A percentile compares a stretch with the other conserved stretches of the same genome.
Conservation (phyloP, 1,284 basidiomycete genomes). For the Ustilago shanxiensis region DNA sequence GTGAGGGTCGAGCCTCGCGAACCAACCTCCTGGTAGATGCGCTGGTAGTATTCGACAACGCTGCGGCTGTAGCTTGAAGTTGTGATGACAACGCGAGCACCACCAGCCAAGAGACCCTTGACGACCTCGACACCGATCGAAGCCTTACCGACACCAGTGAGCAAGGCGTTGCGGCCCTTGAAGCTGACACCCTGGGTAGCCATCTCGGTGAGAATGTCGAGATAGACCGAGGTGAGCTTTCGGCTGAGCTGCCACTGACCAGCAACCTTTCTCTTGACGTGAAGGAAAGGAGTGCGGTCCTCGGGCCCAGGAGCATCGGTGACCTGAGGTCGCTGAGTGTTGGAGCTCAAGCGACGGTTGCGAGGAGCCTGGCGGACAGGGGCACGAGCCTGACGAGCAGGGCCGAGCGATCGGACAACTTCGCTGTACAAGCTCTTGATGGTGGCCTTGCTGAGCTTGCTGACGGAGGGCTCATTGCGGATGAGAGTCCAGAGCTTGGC, state of each 20-base stretch:
- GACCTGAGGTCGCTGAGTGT: slow-evolving; percentile 49
- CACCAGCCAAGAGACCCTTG: slow-evolving; percentile 94
- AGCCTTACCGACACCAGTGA: slow-evolving; percentile 96
- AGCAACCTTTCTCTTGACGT: slow-evolving; percentile 97
- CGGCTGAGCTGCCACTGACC: slow-evolving; percentile 94
- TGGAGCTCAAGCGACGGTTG: slow-evolving; percentile 72
- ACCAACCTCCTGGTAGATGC: slow-evolving; percentile 94
- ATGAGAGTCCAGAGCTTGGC: slow-evolving; percentile 97
- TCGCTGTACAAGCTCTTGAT: slow-evolving; percentile 97
- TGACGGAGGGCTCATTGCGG: slow-evolving; percentile 95
- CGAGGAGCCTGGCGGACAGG: slow-evolving; percentile 71
- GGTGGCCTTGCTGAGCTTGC: slow-evolving; percentile 94
- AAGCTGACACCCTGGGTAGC: slow-evolving; percentile 97
- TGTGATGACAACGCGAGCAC: slow-evolving; percentile 95
- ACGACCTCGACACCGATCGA: slow-evolving; percentile 98
- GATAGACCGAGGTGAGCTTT: slow-evolving; percentile 84
- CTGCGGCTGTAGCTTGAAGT: slow-evolving; percentile 76
- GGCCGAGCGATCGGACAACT: slow-evolving; percentile 80
- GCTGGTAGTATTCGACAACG: slow-evolving; percentile 97
- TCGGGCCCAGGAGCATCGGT: slow-evolving; percentile 56
- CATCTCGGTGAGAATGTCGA: slow-evolving; percentile 96
- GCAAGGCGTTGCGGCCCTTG: slow-evolving; percentile 96
- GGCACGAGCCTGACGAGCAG: slow-evolving; percentile 75
- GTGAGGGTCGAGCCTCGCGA: slow-evolving; percentile 94
- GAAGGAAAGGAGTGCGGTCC: slow-evolving; percentile 92